Base-by-base conservation (phyloP, 2,329 filamentous ascomycete genomes). In the Westerdykella ornata region DNA sequence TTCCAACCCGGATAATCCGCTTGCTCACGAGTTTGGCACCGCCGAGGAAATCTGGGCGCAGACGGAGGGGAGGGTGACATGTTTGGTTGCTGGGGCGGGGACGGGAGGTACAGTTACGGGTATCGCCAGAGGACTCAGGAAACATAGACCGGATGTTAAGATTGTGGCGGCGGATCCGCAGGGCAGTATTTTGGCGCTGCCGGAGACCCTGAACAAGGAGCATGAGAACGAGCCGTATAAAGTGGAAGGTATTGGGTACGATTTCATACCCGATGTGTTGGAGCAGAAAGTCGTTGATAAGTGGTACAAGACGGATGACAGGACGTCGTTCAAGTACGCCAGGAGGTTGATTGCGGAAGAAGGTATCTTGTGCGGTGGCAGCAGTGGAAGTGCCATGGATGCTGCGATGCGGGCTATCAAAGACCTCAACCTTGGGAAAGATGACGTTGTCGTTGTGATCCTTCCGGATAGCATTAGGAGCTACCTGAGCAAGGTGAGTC, bases 281-380 rank as follows among this genome's bases (percentile, higher is more conserved):
- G 82, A 92, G 52, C 87, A 84, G 59, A 68, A 81, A 19, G 66
- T 78, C 4, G 85, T 98, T 20, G 86, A 96, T 66, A 85, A 84
- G 62, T 98, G 92, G 92, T 97, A 96, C 73, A 98, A 98, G 79
- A 98, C 92, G 3, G 86, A 90, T 47, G 92, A 98, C 62, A 78
- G 80, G 46, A 85, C 95, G 63, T 89, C 89, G 2, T 98, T 98
- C 70, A 76, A 81, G 63, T 89, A 87, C 60, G 87, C 92, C n/a
- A 78, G 94, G 38, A 77, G 89, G 33, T 72, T 98, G 39, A 98
- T 98, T 55, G 77, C 88, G 13, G 92, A 98, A 66, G 92, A 98
- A 68, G 92, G 92, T 38, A 76, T 98, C 12, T 76, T 98, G 7
- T 88, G 94, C 15, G 92, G 92, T 55, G 92, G 92, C 33, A 94